Evolutionary conservation across 176 grass and related monocot species (phyloP).

Genomic region (Alloteropsis semialata): DNA sequence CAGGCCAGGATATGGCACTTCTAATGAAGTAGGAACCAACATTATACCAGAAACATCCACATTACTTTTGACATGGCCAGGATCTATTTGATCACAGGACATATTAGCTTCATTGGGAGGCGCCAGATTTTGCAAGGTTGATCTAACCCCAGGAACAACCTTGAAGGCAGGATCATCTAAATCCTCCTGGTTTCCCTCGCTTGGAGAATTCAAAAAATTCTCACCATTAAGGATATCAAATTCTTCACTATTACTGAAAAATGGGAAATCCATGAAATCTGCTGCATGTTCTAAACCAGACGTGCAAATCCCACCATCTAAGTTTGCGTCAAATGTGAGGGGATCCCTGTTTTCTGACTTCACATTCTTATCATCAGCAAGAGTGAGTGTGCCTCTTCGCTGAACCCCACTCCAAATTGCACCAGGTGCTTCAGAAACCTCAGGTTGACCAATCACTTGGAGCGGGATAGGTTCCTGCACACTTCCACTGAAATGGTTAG

Average conservation of each 20-base stretch:
- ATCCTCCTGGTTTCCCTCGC: conserved; percentile 44
- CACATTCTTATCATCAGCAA: conserved; percentile 42
- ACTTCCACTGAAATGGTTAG: conserved; percentile 36
- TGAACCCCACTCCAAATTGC: conserved; percentile 40
- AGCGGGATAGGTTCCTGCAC: conserved; percentile 24
- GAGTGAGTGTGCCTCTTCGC: conserved; percentile 17
- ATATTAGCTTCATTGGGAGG: conserved; percentile 33
- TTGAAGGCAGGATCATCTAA: conserved; percentile 36
- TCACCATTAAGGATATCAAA: conserved; percentile 64
- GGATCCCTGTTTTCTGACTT: conserved; percentile 31
- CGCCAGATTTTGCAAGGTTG: conserved; percentile 26
- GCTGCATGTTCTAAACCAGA: conserved; percentile 37
- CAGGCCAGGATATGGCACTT: conserved; percentile 31
- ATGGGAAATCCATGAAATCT: conserved; percentile 69
- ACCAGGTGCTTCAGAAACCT: conserved; percentile 40
- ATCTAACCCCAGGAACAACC: conserved; percentile 9
- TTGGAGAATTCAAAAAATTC: conserved; percentile 59
- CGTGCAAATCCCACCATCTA: conserved; percentile 35
- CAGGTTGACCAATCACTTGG: conserved; percentile 23
- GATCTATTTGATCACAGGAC: conserved; percentile 42
- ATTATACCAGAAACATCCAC: conserved; percentile 34
- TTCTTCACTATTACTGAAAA: conserved; percentile 49
- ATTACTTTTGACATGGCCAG: conserved; percentile 25
- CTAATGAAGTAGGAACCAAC: conserved; percentile 34
- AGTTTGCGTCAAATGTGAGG: conserved; percentile 37